phyloP scores from a whole-genome alignment of 148 eudicot genomes.

The Drosera capensis region DNA sequence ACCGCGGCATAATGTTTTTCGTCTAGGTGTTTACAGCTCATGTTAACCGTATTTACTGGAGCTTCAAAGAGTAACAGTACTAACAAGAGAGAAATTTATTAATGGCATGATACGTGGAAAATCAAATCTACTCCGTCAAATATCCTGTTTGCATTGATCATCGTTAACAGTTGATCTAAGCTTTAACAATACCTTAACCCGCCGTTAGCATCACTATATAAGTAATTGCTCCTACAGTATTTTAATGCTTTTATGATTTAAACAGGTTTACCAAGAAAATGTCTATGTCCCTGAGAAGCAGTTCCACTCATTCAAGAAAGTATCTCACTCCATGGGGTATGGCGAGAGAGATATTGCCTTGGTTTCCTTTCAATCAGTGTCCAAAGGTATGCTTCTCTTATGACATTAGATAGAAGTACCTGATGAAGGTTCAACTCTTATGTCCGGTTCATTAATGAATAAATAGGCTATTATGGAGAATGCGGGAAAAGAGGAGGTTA shows the following conservation, averaged over 20 bases:
- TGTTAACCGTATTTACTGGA: too few species aligned
- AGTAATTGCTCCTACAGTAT: neutral
- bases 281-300: constrained; percentile 73
- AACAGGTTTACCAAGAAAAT: constrained; percentile 95
- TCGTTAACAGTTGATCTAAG: too few species aligned
- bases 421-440: neutral
- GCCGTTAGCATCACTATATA: neutral
- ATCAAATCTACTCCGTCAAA: too few species aligned
- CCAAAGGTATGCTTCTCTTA: constrained; percentile 51
- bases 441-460: constrained; percentile 3
- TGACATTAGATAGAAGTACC: neutral
- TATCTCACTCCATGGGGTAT: constrained; percentile 69
- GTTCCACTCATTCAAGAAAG: constrained; percentile 85
- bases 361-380: constrained; percentile 84
- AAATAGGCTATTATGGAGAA: constrained; percentile 90
- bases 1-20: too few species aligned
- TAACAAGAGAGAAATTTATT: too few species aligned
- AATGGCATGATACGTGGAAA: too few species aligned
- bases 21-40: too few species aligned
- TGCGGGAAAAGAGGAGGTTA: constrained; percentile 97
- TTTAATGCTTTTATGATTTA: neutral
- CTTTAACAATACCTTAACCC: too few species aligned
- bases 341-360: constrained; percentile 63
- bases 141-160: too few species aligned
- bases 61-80: too few species aligned